A percentile compares a stretch with the other conserved stretches of the same genome.
phyloP scores from a whole-genome alignment of 1,284 basidiomycete genomes.

The Papiliotrema fonsecae region DNA sequence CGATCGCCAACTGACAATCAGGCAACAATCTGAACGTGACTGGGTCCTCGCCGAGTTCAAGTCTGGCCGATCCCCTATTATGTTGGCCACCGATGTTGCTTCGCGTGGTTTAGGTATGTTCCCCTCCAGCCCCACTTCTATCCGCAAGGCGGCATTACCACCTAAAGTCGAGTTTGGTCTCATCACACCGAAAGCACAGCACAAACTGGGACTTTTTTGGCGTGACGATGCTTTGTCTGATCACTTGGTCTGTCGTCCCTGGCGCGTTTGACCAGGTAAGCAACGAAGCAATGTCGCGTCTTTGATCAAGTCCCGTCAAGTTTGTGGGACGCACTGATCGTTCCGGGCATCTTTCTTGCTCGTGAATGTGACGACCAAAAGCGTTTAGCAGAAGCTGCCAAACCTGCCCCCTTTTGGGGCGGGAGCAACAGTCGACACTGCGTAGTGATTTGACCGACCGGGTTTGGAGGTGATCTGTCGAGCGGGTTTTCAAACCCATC shows the following conservation, averaged over 20 bases:
- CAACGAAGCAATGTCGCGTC: background rate
- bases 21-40: conserved; percentile 84
- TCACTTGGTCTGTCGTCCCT: too few relatives aligned
- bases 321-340: background rate
- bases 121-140: conserved; percentile 20
- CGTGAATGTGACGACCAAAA: background rate
- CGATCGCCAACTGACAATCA: conserved; percentile 39
- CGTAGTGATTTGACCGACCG: background rate
- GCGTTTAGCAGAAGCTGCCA: background rate
- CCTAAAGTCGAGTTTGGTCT: background rate
- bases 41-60: conserved; percentile 99
- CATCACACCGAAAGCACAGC: conserved; percentile 1
- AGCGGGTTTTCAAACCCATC: background rate
- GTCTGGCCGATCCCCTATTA: conserved; percentile 91
- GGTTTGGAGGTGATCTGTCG: background rate
- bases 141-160: conserved; percentile 11
- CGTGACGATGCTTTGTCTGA: too few relatives aligned
- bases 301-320: too few relatives aligned
- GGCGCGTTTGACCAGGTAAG: too few relatives aligned
- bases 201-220: background rate
- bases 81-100: conserved; percentile 96
- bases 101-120: conserved; percentile 99
- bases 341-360: background rate
- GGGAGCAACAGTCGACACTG: too few relatives aligned
- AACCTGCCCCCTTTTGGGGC: too few relatives aligned